These are phyloP conservation scores for Xylaria acuta DNA, from an alignment of 495 filamentous ascomycete species.

Conservation along the genomic window DNA sequence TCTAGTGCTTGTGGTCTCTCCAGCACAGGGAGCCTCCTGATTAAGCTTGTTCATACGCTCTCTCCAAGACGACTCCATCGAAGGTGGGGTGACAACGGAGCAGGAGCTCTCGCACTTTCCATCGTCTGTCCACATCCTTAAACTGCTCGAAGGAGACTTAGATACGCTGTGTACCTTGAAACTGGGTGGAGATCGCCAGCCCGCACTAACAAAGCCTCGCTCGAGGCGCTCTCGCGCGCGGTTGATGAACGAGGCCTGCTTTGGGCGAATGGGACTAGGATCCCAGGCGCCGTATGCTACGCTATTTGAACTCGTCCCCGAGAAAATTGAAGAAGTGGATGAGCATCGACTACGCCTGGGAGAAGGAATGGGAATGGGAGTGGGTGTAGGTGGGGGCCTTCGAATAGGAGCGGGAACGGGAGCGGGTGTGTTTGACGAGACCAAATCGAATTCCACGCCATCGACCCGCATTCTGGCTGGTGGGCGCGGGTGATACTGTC, in stretches of 20 bases:
- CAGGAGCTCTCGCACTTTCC: background rate
- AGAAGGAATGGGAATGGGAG: background rate
- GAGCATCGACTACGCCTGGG: background rate
- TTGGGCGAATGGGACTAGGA: constrained; percentile 16
- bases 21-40: background rate
- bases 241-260: constrained; percentile 22
- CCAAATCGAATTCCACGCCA: background rate
- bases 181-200: constrained; percentile 10
- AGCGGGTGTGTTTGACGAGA: background rate
- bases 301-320: background rate
- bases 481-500: background rate
- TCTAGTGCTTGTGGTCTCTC: background rate
- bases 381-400: background rate
- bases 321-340: background rate
- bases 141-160: background rate
- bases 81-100: background rate
- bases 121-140: background rate
- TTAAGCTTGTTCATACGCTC: background rate
- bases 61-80: background rate
- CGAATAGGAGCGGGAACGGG: background rate
- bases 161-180: constrained; percentile 32
- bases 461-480: background rate
- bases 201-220: constrained; percentile 9
- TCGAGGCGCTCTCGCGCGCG: constrained; percentile 18
- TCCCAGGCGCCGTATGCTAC: constrained; percentile 28